Percentiles rank a stretch among this genome's conserved stretches.
These are phyloP conservation scores for Colletotrichum orbiculare DNA, from an alignment of 2,329 filamentous ascomycete species.

Conservation along the genomic window DNA sequence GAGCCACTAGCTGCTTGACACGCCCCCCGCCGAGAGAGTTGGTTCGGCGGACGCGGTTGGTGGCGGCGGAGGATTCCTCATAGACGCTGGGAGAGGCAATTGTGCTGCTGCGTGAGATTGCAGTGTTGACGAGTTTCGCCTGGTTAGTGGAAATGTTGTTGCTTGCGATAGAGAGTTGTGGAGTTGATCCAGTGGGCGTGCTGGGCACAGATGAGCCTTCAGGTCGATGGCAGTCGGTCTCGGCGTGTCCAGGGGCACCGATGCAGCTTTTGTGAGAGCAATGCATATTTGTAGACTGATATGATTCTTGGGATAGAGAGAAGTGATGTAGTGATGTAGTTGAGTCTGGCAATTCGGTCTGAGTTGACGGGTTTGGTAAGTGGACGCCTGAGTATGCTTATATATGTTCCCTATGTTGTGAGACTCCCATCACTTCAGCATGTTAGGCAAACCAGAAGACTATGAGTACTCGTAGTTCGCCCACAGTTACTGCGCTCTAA, in stretches of 20 bases:
- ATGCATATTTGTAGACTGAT: not conserved
- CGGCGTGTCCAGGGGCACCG: not conserved
- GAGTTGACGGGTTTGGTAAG: not conserved
- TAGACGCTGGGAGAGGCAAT: not conserved
- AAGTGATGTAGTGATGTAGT: not conserved
- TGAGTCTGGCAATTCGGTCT: not conserved
- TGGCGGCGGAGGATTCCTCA: not conserved
- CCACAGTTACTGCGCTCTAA: too few relatives aligned
- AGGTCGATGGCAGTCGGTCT: too few relatives aligned
- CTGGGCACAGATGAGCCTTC: too few relatives aligned
- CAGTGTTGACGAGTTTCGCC: not conserved
- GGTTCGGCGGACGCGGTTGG: not conserved
- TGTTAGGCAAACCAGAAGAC: too few relatives aligned
- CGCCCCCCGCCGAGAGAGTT: not conserved
- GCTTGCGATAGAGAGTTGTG: not conserved
- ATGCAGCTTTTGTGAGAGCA: not conserved
- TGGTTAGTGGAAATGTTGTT: not conserved
- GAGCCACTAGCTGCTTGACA: slow-evolving; percentile 21
- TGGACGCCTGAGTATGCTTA: not conserved
- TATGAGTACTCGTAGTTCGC: too few relatives aligned
- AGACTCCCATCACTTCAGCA: too few relatives aligned
- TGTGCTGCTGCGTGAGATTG: not conserved
- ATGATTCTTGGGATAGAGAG: too few relatives aligned
- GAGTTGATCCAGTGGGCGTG: too few relatives aligned
- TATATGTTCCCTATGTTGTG: too few relatives aligned